A percentile compares a stretch with the other conserved stretches of the same genome.
Conservation (phyloP, 2,329 filamentous ascomycete genomes). For the Tolypocladium pustulatum region DNA sequence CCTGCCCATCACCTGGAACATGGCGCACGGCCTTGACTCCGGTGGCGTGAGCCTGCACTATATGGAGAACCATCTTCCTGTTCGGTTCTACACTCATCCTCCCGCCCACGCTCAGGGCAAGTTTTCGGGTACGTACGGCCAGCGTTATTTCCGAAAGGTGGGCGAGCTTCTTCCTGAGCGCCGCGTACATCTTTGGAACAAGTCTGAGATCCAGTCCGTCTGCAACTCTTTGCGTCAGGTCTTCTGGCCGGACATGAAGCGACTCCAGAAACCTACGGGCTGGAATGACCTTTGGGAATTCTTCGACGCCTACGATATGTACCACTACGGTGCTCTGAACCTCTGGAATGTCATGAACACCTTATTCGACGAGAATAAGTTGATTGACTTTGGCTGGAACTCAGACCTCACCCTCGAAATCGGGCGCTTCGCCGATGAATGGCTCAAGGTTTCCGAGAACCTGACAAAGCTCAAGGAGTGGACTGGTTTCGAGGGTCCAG, state of each 20-base stretch:
- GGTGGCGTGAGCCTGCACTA: slow-evolving; percentile 17
- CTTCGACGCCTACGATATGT: slow-evolving; percentile 38
- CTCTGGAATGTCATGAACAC: slow-evolving; percentile 34
- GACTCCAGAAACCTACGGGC: slow-evolving; percentile 17
- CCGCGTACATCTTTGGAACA: slow-evolving; percentile 25
- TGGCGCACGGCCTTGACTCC: slow-evolving; percentile 14
- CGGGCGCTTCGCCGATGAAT: slow-evolving; percentile 25
- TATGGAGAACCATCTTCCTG: slow-evolving; percentile 23
- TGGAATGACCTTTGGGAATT: slow-evolving; percentile 35
- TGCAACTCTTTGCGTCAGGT: slow-evolving; percentile 27
- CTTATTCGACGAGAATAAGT: slow-evolving; percentile 28
- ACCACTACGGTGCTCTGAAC: slow-evolving; percentile 34
- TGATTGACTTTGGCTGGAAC: slow-evolving; percentile 17
- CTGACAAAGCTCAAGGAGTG: slow-evolving; percentile 19
- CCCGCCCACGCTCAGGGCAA: slow-evolving; percentile 18
- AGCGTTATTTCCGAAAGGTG: slow-evolving; percentile 17
- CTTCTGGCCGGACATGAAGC: slow-evolving; percentile 24
- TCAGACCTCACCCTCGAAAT: slow-evolving; percentile 15
- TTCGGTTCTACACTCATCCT: slow-evolving; percentile 26
- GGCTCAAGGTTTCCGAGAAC: slow-evolving; percentile 20
- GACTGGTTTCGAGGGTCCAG: slow-evolving; percentile 12
- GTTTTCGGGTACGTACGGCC: slow-evolving; percentile 27
- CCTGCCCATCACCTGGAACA: slow-evolving; percentile 22
- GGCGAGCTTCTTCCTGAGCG: slow-evolving; percentile 16
- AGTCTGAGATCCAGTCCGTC: slow-evolving; percentile 24